Percentiles rank a stretch among this genome's conserved stretches.
Evolutionary conservation across 116 monocot species (phyloP).

Genomic region (Iris pallida): DNA sequence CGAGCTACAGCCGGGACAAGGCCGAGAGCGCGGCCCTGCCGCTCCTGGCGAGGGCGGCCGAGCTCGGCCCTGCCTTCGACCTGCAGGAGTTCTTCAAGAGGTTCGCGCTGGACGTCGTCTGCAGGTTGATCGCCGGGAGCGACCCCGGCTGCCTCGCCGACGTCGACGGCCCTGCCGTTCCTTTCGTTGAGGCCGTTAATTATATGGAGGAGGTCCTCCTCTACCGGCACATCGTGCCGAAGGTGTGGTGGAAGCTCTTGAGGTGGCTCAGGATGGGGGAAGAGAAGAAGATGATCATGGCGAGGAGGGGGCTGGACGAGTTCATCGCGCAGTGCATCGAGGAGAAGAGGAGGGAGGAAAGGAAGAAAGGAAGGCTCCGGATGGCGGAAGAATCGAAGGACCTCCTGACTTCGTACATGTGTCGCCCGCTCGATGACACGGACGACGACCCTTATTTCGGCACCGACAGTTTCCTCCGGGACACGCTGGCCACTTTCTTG

Average conservation of each 20-base stretch:
- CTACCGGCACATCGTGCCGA: slow-evolving; percentile 24
- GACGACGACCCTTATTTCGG: neutral
- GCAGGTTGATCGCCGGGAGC: slow-evolving; percentile 30
- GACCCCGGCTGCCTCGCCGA: slow-evolving; percentile 38
- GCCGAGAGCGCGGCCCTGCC: slow-evolving; percentile 15
- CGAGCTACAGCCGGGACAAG: slow-evolving; percentile 7
- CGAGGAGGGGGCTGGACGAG: neutral
- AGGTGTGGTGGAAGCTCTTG: slow-evolving; percentile 36
- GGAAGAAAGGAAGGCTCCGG: slow-evolving; percentile 12
- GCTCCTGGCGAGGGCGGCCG: slow-evolving; percentile 7
- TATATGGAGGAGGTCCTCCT: slow-evolving; percentile 22
- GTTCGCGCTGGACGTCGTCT: slow-evolving; percentile 30
- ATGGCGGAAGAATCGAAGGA: neutral
- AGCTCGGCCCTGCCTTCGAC: neutral
- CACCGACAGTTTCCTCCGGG: slow-evolving; percentile 8
- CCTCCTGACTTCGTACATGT: neutral
- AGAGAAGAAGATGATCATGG: neutral
- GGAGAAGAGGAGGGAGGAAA: neutral
- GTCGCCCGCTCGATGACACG: neutral
- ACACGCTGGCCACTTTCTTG: slow-evolving; percentile 4
- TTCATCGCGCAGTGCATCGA: neutral
- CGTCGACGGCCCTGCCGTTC: slow-evolving; percentile 13
- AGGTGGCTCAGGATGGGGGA: slow-evolving; percentile 12
- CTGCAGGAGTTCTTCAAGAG: slow-evolving; percentile 14
- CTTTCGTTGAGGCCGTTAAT: slow-evolving; percentile 43